These are phyloP conservation scores for Aspergillus ochraceoroseus DNA, from an alignment of 2,329 filamentous ascomycete genomes.

Conservation along the genomic window DNA sequence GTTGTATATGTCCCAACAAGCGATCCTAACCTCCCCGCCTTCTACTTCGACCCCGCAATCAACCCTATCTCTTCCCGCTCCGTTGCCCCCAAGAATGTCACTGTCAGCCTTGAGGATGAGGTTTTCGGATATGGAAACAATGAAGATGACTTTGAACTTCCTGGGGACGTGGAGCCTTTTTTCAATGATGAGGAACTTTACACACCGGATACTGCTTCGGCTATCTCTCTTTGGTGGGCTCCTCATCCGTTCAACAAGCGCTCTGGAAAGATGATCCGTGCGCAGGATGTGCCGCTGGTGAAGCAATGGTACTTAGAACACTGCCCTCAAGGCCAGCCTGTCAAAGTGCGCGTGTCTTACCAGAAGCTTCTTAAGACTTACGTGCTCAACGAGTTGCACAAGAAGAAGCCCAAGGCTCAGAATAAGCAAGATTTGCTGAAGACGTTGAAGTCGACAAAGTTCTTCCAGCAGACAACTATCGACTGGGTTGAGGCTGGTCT, in stretches of 20 bases:
- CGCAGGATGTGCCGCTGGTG: conserved; percentile 91
- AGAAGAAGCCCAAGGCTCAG: conserved; percentile 89
- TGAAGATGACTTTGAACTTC: conserved; percentile 79
- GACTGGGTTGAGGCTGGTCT: conserved; percentile 99
- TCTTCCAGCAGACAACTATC: conserved; percentile 98
- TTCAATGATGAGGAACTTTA: conserved; percentile 83
- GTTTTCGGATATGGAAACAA: conserved; percentile 79
- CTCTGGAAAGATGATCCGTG: conserved; percentile 91
- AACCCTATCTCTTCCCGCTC: conserved; percentile 95
- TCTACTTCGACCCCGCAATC: conserved; percentile 96
- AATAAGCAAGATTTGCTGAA: conserved; percentile 89
- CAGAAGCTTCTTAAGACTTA: conserved; percentile 96
- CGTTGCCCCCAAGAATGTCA: conserved; percentile 90
- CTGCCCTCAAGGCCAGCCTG: conserved; percentile 80
- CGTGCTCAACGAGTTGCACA: conserved; percentile 93
- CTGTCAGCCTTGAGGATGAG: conserved; percentile 85
- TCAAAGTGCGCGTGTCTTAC: conserved; percentile 96
- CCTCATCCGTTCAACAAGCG: conserved; percentile 92
- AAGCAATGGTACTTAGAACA: conserved; percentile 99
- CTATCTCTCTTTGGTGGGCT: conserved; percentile 96
- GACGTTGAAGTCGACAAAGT: conserved; percentile 92
- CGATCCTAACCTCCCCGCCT: conserved; percentile 83
- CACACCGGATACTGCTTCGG: conserved; percentile 81
- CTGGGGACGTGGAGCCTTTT: conserved; percentile 77
- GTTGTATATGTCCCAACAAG: conserved; percentile 85